Conservation (phyloP, 257 asterid species). For the Fraxinus anomala region DNA sequence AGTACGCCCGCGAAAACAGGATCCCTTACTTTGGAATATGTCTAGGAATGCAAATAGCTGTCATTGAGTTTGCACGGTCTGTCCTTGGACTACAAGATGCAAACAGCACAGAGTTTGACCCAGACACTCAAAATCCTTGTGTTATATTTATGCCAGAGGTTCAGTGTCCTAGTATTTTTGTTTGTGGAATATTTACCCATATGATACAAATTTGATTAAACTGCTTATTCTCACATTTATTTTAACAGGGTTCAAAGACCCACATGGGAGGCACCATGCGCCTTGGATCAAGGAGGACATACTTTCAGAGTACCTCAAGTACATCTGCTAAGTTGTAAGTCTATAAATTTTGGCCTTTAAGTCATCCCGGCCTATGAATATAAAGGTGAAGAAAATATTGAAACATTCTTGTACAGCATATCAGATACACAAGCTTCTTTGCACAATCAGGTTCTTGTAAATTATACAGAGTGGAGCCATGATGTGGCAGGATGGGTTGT, state of each 20-base stretch:
- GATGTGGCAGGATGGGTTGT: neutral
- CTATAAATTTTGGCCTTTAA: conserved; percentile 21
- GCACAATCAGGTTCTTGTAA: neutral
- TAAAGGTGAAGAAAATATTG: neutral
- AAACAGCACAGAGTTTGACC: conserved; percentile 72
- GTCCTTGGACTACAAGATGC: conserved; percentile 68
- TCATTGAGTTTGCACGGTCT: conserved; percentile 66
- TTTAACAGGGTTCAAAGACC: conserved; percentile 67
- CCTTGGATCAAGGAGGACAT: conserved; percentile 82
- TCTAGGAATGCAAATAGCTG: conserved; percentile 79
- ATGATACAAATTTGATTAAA: neutral
- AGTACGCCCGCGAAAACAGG: conserved; percentile 73
- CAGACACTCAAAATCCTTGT: conserved; percentile 59
- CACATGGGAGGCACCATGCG: conserved; percentile 94
- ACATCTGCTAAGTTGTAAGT: conserved; percentile 63
- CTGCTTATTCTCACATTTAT: conserved; percentile 19
- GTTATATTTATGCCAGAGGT: conserved; percentile 88
- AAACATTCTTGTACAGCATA: conserved; percentile 4
- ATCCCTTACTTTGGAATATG: conserved; percentile 79
- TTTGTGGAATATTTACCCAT: conserved; percentile 22
- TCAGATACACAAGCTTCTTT: neutral
- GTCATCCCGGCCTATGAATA: conserved; percentile 9
- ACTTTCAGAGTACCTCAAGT: conserved; percentile 48
- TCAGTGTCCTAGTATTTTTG: conserved; percentile 17
- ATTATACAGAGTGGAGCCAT: too few species aligned